phyloP scores from a whole-genome alignment of 1,284 basidiomycete species.

The Inonotus obliquus region DNA sequence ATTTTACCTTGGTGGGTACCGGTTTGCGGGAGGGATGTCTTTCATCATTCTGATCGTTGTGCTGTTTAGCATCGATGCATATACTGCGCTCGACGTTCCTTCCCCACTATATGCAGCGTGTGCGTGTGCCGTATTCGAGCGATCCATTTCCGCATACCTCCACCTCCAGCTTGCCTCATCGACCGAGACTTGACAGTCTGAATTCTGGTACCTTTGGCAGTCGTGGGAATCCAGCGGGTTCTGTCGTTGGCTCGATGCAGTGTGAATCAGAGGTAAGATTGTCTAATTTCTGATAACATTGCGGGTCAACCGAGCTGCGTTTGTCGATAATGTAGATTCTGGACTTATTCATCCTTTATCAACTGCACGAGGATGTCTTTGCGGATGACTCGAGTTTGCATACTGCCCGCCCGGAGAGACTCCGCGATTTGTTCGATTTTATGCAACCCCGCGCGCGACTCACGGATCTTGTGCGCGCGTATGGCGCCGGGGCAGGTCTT shows the following conservation, averaged over 20 bases:
- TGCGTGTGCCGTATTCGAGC: constrained; percentile 26
- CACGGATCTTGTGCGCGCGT: constrained; percentile 14
- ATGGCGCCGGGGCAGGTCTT: constrained; percentile 15
- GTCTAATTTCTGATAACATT: not conserved
- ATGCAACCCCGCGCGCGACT: constrained; percentile 19
- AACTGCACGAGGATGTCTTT: constrained; percentile 22
- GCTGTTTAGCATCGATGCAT: constrained; percentile 26
- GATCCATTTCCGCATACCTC: constrained; percentile 27
- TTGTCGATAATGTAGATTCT: constrained; percentile 16
- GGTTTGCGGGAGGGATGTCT: not conserved
- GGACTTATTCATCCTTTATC: constrained; percentile 22
- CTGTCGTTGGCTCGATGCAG: constrained; percentile 19
- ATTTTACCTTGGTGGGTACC: constrained; percentile 26
- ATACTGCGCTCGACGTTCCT: constrained; percentile 27
- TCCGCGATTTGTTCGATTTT: constrained; percentile 22
- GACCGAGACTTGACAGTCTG: not conserved
- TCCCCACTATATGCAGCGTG: constrained; percentile 22
- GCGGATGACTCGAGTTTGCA: constrained; percentile 21
- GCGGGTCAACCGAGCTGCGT: no score
- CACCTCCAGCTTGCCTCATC: constrained; percentile 10
- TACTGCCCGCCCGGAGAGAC: constrained; percentile 18
- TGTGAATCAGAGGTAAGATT: constrained; percentile 19
- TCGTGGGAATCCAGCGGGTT: not conserved
- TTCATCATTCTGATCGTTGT: not conserved
- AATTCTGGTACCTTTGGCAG: not conserved